These are phyloP conservation scores for Theobroma cacao DNA, from an alignment of 345 rosid species.

Conservation along the genomic window DNA sequence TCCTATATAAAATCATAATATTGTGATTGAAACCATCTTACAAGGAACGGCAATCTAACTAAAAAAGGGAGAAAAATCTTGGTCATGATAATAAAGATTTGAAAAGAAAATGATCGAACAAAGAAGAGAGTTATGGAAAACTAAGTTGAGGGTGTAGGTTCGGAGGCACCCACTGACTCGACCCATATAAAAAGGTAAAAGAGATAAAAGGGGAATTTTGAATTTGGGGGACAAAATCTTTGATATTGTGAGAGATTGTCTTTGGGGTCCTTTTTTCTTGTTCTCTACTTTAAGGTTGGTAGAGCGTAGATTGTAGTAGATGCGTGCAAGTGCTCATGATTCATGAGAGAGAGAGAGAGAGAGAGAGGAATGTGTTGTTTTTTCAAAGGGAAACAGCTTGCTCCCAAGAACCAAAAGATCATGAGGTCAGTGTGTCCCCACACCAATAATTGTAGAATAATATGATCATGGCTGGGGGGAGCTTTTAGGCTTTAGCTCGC, in stretches of 20 bases:
- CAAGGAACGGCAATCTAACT: not conserved
- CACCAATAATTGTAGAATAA: conserved; percentile 64
- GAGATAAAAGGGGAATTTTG: conserved; percentile 15
- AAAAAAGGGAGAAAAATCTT: not conserved
- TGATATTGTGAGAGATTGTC: conserved; percentile 28
- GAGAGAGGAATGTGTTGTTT: conserved; percentile 19
- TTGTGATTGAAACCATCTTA: not conserved
- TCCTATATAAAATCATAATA: too few relatives aligned
- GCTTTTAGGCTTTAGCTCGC: conserved; percentile 1
- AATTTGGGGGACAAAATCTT: conserved; percentile 55
- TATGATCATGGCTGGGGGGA: conserved; percentile 28
- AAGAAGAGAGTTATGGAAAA: not conserved
- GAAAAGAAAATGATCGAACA: not conserved
- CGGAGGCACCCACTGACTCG: not conserved
- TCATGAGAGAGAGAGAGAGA: not conserved
- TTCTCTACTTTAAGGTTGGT: conserved; percentile 32
- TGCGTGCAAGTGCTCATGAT: conserved; percentile 37
- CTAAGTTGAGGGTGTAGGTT: not conserved
- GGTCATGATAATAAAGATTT: not conserved
- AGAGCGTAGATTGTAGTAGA: conserved; percentile 14
- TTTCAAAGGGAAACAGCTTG: conserved; percentile 68
- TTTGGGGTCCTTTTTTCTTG: conserved; percentile 5
- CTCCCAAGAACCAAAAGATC: conserved; percentile 45
- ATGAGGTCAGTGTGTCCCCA: conserved; percentile 45
- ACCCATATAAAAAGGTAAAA: not conserved